Evolutionary conservation across 2,329 filamentous ascomycete species (phyloP).

Genomic region (Verticillium tricorpus): DNA sequence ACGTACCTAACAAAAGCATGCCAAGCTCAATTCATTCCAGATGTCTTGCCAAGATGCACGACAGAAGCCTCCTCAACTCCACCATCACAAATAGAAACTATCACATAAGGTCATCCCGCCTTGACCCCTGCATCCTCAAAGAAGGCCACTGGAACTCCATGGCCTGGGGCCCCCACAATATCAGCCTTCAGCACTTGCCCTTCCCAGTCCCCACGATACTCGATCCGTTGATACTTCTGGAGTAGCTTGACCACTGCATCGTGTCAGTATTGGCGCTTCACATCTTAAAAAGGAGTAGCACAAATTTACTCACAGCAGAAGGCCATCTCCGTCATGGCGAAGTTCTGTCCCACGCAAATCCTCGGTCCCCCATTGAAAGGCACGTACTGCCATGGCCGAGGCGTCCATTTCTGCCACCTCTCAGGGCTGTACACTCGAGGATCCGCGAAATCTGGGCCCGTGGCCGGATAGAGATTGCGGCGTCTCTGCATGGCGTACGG

Average conservation of each 20-base stretch:
- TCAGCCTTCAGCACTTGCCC: slow-evolving; percentile 40
- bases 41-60: not conserved
- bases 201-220: slow-evolving; percentile 41
- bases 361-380: slow-evolving; percentile 25
- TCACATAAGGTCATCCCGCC: not conserved
- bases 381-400: slow-evolving; percentile 49
- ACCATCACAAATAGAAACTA: not conserved
- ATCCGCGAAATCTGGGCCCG: slow-evolving; percentile 29
- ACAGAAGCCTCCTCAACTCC: not conserved
- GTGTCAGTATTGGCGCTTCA: not conserved
- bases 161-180: slow-evolving; percentile 36
- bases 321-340: slow-evolving; percentile 55
- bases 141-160: slow-evolving; percentile 36
- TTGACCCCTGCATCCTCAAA: slow-evolving; percentile 18
- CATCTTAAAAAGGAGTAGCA: not conserved
- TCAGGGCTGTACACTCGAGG: slow-evolving; percentile 42
- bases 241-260: slow-evolving; percentile 42
- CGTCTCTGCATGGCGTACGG: slow-evolving; percentile 47
- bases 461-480: slow-evolving; percentile 41
- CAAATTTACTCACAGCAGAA: slow-evolving; percentile 33
- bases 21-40: not conserved
- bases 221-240: slow-evolving; percentile 54
- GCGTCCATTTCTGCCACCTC: slow-evolving; percentile 46
- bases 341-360: slow-evolving; percentile 52
- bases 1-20: too few species aligned